These are phyloP conservation scores for Boletus rex-veris DNA, from an alignment of 768 basidiomycete species.

Conservation along the genomic window DNA sequence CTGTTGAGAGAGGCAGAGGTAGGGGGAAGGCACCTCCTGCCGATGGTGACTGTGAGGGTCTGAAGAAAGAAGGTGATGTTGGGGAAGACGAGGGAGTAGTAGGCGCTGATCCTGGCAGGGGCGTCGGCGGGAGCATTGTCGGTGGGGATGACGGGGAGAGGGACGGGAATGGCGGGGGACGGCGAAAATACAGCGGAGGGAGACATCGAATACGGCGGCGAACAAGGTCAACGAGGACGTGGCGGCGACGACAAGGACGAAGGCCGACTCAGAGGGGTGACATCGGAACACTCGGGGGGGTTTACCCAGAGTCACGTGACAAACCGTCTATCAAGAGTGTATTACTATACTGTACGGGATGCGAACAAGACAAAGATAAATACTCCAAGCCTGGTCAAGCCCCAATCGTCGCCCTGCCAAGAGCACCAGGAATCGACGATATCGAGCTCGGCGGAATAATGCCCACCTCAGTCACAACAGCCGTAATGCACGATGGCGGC, in stretches of 20 bases:
- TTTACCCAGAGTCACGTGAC: conserved; percentile 16
- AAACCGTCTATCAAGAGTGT: not conserved
- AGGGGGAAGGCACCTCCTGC: conserved; percentile 74
- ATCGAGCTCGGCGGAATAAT: conserved; percentile 92
- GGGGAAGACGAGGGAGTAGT: conserved; percentile 91
- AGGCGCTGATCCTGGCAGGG: conserved; percentile 84
- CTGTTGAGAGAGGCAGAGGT: conserved; percentile 48
- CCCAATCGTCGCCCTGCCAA: conserved; percentile 33
- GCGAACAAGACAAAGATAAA: conserved; percentile 2
- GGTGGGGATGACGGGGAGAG: conserved; percentile 6
- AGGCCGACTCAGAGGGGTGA: conserved; percentile 1
- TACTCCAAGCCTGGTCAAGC: conserved; percentile 10
- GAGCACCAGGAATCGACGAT: conserved; percentile 73
- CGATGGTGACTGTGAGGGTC: conserved; percentile 91
- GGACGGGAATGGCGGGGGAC: not conserved
- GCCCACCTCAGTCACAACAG: conserved; percentile 95
- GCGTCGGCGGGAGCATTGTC: conserved; percentile 16
- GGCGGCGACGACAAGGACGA: conserved; percentile 5
- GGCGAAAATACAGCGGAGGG: conserved; percentile 10
- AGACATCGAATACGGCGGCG: conserved; percentile 25
- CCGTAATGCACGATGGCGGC: conserved; percentile 87
- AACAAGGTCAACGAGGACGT: conserved; percentile 7
- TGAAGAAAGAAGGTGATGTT: conserved; percentile 97
- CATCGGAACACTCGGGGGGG: not conserved
- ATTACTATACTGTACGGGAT: not conserved